Conservation (phyloP, 2,329 filamentous ascomycete genomes). For the Cryphonectria nitschkei region DNA sequence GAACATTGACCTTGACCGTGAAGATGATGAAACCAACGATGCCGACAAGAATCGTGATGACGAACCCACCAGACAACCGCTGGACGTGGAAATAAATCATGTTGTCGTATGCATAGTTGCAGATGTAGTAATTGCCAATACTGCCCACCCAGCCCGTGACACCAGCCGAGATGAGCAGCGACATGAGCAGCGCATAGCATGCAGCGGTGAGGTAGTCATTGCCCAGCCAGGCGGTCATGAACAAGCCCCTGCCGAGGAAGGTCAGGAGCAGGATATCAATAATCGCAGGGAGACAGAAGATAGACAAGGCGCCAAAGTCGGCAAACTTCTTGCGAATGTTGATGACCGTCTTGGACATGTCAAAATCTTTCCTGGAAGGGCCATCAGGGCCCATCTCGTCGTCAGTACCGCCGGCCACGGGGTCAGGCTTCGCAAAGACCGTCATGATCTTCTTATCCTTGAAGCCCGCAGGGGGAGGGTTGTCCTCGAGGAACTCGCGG, state of each 20-base stretch:
- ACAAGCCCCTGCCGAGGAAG: conserved; percentile 62
- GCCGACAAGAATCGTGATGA: conserved; percentile 41
- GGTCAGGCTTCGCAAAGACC: conserved; percentile 39
- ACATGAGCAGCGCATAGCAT: conserved; percentile 58
- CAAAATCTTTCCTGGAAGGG: conserved; percentile 30
- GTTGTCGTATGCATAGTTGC: conserved; percentile 43
- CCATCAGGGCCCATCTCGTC: conserved; percentile 30
- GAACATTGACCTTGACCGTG: conserved; percentile 45
- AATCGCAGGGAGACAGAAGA: conserved; percentile 65
- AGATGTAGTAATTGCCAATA: conserved; percentile 64
- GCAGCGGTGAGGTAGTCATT: conserved; percentile 57
- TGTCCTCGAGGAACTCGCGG: conserved; percentile 34
- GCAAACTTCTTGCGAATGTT: conserved; percentile 38
- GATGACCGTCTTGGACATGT: conserved; percentile 29
- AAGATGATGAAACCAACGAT: conserved; percentile 56
- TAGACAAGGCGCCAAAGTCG: conserved; percentile 60
- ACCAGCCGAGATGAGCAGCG: conserved; percentile 61
- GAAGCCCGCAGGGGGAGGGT: conserved; percentile 35
- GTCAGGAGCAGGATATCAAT: conserved; percentile 64
- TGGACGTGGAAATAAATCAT: conserved; percentile 48
- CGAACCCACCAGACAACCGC: conserved; percentile 52
- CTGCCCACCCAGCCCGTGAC: conserved; percentile 67
- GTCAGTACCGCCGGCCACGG: neutral
- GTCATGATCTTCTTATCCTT: conserved; percentile 40
- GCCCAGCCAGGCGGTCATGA: conserved; percentile 61